phyloP scores from a whole-genome alignment of 2,329 filamentous ascomycete genomes.

The Cytospora piceicola region DNA sequence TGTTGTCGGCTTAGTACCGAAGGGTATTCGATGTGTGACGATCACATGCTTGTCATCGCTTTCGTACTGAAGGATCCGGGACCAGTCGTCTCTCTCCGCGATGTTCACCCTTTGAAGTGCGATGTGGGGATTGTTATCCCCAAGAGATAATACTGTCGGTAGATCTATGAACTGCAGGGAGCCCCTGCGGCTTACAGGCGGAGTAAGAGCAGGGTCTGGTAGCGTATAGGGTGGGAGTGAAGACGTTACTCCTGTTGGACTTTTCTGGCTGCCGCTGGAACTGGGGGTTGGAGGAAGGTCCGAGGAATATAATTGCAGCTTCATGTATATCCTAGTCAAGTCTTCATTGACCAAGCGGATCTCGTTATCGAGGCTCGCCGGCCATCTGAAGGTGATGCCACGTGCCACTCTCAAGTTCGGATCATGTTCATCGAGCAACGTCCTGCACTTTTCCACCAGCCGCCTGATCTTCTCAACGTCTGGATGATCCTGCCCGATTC shows the following conservation, averaged over 20 bases:
- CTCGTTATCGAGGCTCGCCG: constrained; percentile 19
- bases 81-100: constrained; percentile 17
- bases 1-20: constrained; percentile 18
- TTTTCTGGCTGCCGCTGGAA: constrained; percentile 7
- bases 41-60: constrained; percentile 13
- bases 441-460: constrained; percentile 17
- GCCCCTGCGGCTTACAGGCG: constrained; percentile 8
- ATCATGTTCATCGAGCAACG: constrained; percentile 20
- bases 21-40: constrained; percentile 20
- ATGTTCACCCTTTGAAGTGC: constrained; percentile 10
- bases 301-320: constrained; percentile 3
- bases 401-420: constrained; percentile 8
- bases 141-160: neutral
- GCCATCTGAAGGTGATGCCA: constrained; percentile 15
- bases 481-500: constrained; percentile 4
- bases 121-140: constrained; percentile 7
- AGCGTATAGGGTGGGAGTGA: constrained; percentile 2
- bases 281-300: constrained; percentile 11
- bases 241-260: neutral
- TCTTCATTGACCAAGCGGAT: constrained; percentile 17
- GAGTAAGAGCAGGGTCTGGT: constrained; percentile 13
- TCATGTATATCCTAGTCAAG: constrained; percentile 17
- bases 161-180: constrained; percentile 19
- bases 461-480: constrained; percentile 14
- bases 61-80: constrained; percentile 21